phyloP scores from a whole-genome alignment of 108 stramenopile genomes.

The Nannochloropsis granulata region DNA sequence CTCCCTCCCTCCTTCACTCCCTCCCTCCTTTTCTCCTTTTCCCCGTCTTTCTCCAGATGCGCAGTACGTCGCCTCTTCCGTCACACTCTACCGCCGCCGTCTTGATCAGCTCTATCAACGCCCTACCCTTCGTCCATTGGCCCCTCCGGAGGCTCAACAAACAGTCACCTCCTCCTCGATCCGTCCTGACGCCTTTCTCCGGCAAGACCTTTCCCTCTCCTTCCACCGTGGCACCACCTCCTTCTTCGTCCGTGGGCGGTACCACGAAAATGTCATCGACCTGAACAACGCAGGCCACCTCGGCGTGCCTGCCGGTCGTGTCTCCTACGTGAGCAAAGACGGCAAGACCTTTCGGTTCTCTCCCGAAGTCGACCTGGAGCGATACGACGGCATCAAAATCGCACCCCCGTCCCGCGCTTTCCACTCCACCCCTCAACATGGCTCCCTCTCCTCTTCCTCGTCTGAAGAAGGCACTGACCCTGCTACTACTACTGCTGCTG shows the following conservation, averaged over 20 bases:
- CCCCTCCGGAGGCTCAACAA: not conserved
- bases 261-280: not conserved
- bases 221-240: not conserved
- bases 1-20: not conserved
- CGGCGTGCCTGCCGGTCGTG: not conserved
- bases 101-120: not conserved
- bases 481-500: not conserved
- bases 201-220: not conserved
- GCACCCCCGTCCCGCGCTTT: not conserved
- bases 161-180: not conserved
- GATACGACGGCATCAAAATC: not conserved
- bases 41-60: not conserved
- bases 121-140: not conserved
- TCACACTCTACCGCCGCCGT: not conserved
- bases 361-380: not conserved
- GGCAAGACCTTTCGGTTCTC: not conserved
- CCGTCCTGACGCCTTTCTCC: not conserved
- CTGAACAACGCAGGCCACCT: not conserved
- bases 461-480: too few species aligned
- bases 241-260: not conserved
- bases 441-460: not conserved
- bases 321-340: not conserved
- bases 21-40: not conserved
- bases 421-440: not conserved
- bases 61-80: not conserved